Evolutionary conservation across 306 rosid genomes (phyloP).

Genomic region (Pterocarpus macrocarpus): DNA sequence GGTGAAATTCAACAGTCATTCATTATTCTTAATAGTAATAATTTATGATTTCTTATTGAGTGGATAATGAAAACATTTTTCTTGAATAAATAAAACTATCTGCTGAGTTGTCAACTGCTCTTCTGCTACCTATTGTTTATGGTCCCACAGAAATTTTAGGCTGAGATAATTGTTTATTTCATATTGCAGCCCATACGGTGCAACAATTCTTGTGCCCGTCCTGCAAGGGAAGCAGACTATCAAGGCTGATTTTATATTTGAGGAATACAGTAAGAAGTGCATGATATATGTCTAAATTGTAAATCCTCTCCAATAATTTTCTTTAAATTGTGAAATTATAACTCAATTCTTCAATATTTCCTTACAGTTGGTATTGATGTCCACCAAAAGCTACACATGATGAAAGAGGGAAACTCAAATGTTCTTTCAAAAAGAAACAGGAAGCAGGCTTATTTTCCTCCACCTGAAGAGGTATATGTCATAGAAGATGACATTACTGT

Average conservation of each 20-base stretch:
- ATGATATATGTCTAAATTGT: constrained; percentile 42
- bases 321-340: constrained; percentile 23
- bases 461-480: constrained; percentile 58
- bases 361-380: constrained; percentile 89
- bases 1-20: no score
- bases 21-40: no score
- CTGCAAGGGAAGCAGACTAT: constrained; percentile 79
- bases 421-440: constrained; percentile 53
- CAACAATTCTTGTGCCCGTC: constrained; percentile 67
- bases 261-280: constrained; percentile 75
- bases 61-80: constrained; percentile 23
- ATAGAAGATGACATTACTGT: constrained; percentile 62
- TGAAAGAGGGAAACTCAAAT: constrained; percentile 58
- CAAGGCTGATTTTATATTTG: constrained; percentile 82
- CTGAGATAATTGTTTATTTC: constrained; percentile 43
- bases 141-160: constrained; percentile 35
- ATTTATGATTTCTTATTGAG: not conserved
- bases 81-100: constrained; percentile 15
- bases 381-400: constrained; percentile 65
- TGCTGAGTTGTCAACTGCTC: constrained; percentile 26
- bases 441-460: constrained; percentile 56
- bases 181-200: constrained; percentile 81
- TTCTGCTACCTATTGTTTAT: constrained; percentile 26
- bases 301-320: constrained; percentile 1
- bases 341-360: constrained; percentile 23